Percentiles rank a stretch among this genome's conserved stretches.
These are phyloP conservation scores for Tripterygium wilfordii DNA, from an alignment of 177 flowering plant genomes.

Conservation along the genomic window DNA sequence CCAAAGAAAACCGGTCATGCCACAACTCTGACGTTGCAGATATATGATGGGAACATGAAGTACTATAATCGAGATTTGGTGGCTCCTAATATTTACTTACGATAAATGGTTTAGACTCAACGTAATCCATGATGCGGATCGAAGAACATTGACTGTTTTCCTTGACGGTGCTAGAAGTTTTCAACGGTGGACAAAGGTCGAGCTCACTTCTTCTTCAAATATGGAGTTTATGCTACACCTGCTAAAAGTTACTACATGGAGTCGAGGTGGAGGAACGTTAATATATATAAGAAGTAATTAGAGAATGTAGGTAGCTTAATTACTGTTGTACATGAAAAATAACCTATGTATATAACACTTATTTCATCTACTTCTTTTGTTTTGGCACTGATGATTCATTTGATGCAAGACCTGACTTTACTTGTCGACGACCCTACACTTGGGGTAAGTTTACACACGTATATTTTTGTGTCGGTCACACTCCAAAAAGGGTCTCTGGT, in stretches of 20 bases:
- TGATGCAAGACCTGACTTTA: too few relatives aligned
- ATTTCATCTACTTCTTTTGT: too few relatives aligned
- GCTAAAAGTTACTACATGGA: constrained; percentile 40
- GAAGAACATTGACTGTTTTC: constrained; percentile 24
- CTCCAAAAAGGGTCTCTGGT: too few relatives aligned
- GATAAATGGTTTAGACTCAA: constrained; percentile 41
- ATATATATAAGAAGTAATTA: too few relatives aligned
- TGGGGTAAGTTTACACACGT: too few relatives aligned
- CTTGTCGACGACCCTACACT: too few relatives aligned
- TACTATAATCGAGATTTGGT: constrained; percentile 24
- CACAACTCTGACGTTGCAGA: not conserved
- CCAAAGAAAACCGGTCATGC: not conserved
- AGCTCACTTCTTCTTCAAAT: constrained; percentile 41
- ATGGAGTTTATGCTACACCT: constrained; percentile 40
- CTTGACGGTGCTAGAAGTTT: constrained; percentile 26
- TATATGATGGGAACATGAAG: not conserved
- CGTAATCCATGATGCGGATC: constrained; percentile 44
- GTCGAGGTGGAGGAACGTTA: constrained; percentile 48
- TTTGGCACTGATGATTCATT: too few relatives aligned
- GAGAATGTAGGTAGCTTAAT: too few relatives aligned
- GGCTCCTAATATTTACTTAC: constrained; percentile 30
- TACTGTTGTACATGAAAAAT: too few relatives aligned
- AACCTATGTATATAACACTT: too few relatives aligned
- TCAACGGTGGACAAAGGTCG: constrained; percentile 28
- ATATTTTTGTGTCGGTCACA: too few relatives aligned